phyloP scores from a whole-genome alignment of 495 filamentous ascomycete genomes.

The Daldinia concentrica region DNA sequence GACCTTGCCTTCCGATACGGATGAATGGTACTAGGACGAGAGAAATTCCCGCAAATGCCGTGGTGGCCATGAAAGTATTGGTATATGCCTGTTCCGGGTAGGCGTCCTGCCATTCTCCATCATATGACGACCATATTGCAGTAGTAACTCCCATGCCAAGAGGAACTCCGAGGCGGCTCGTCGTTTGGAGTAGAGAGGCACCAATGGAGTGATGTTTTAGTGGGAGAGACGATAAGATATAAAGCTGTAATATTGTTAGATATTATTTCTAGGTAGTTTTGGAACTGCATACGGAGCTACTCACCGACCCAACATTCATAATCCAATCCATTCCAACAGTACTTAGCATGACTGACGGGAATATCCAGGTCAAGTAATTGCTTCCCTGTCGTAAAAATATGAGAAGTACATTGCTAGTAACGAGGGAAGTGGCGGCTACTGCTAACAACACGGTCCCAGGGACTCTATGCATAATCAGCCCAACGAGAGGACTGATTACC shows the following conservation, averaged over 20 bases:
- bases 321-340: slow-evolving; percentile 53
- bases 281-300: slow-evolving; percentile 1
- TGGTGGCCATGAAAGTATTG: slow-evolving; percentile 49
- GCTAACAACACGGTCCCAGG: slow-evolving; percentile 45
- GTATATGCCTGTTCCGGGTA: slow-evolving; percentile 45
- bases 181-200: slow-evolving; percentile 51
- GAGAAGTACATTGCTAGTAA: slow-evolving; percentile 47
- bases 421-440: slow-evolving; percentile 41
- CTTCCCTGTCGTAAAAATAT: slow-evolving; percentile 47
- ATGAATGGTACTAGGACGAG: slow-evolving; percentile 49
- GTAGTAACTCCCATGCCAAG: slow-evolving; percentile 51
- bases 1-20: slow-evolving; percentile 46
- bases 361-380: slow-evolving; percentile 50
- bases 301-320: slow-evolving; percentile 53
- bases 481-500: slow-evolving; percentile 50
- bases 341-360: slow-evolving; percentile 48
- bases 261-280: neutral
- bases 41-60: slow-evolving; percentile 43
- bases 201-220: slow-evolving; percentile 49
- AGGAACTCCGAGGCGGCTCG: slow-evolving; percentile 48
- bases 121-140: slow-evolving; percentile 47
- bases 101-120: slow-evolving; percentile 23
- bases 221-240: slow-evolving; percentile 43
- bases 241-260: slow-evolving; percentile 35
- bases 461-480: slow-evolving; percentile 47